phyloP scores from a whole-genome alignment of 306 rosid genomes.

The Cucumis melo region DNA sequence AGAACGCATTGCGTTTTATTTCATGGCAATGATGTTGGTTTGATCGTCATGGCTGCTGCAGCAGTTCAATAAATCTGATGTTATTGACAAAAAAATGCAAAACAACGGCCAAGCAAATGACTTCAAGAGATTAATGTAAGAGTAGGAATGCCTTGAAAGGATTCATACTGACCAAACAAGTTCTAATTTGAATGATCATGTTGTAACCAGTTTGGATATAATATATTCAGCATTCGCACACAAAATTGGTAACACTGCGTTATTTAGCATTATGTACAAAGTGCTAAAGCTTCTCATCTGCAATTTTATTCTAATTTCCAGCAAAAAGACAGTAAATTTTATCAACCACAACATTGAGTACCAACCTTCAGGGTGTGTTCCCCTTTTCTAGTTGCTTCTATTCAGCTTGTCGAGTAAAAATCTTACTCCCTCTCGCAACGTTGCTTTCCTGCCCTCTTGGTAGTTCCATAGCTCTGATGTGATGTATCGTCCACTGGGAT shows the following conservation, averaged over 20 bases:
- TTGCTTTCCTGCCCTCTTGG: slow-evolving; percentile 28
- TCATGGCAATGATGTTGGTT: slow-evolving; percentile 3
- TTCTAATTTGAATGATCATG: background rate
- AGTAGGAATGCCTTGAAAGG: background rate
- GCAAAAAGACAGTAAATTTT: background rate
- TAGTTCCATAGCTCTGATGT: slow-evolving; percentile 42
- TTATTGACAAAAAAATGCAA: background rate
- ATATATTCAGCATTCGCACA: background rate
- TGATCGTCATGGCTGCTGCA: background rate
- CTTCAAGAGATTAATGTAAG: background rate
- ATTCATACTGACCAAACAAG: background rate
- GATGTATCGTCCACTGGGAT: slow-evolving; percentile 51
- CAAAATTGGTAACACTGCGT: background rate
- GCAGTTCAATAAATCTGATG: background rate
- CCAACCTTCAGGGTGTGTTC: slow-evolving; percentile 10
- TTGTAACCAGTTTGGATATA: background rate
- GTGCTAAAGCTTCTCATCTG: background rate
- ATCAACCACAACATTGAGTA: background rate
- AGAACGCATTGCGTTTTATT: background rate
- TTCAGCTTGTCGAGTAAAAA: slow-evolving; percentile 11
- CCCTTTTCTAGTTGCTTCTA: background rate
- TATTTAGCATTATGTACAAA: background rate
- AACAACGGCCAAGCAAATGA: background rate
- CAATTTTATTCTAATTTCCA: background rate
- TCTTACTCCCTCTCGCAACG: slow-evolving; percentile 21